Base-by-base conservation (phyloP, 2,329 filamentous ascomycete genomes). In the Dryadomyces quercivorus region DNA sequence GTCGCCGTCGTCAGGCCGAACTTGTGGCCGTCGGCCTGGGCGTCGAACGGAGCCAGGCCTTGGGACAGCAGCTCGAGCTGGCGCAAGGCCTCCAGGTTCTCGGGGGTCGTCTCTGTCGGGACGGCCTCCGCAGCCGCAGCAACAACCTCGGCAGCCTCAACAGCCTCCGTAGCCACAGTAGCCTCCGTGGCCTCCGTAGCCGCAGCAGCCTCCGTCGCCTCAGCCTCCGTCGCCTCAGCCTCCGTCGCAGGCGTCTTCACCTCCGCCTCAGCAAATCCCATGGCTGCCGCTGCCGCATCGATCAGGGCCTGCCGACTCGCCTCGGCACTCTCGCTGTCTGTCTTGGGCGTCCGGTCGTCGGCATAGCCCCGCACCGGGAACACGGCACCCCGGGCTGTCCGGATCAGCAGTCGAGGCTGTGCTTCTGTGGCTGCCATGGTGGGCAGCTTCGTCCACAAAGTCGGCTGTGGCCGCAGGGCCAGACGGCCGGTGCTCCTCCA, bases 1-100 rank as follows among this genome's bases (percentile, higher is more conserved):
- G 26, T 51, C 16, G 51, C 51, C 40, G 75, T 72, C 1, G 90
- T 90, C 59, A 88, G 72, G 4, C 80, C 81, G 64, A 89, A 96
- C 65, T 92, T 94, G 66, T 88, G 76, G n/a, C 87, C 86, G 15
- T 74, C 64, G 20, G 58, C 54, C 6, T 59, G 18, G 15, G 57
- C 55, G 55, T 67, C 63, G 54, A 63, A 65, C n/a, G 66, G 61
- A 26, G 64, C 61, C 15, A 67, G 55, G 34, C 68, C 68, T 42
- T 65, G 61, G 21, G 67, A 59, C 18, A 68, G 61, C 58, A 66
- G 59, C 53, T 64, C 61, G 38, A 71, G 62, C 54, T 69, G 63
- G 48, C 58, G 58, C 34, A 77, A 64, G 5, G 70, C 67, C 45
- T 70, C 65, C 56, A 72, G 69, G 62, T 76, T 74, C 9, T 69